Evolutionary conservation across 2,329 filamentous ascomycete species (phyloP).

Genomic region (Orbilia brochopaga): DNA sequence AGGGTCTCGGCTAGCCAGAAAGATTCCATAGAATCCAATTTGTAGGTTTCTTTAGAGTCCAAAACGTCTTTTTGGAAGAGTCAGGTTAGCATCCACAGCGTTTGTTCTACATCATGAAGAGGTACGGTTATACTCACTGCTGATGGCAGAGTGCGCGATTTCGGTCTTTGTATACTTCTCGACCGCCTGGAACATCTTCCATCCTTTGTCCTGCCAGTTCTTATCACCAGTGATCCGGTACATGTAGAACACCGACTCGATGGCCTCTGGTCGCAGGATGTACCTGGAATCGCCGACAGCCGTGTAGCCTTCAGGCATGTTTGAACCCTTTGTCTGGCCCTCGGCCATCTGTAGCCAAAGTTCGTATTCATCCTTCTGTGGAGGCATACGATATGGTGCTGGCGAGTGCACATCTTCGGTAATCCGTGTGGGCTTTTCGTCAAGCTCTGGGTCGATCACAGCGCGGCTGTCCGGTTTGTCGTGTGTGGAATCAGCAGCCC

Average conservation of each 20-base stretch:
- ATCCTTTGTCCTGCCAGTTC: slow-evolving; percentile 78
- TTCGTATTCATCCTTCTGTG: slow-evolving; percentile 33
- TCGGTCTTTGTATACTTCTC: slow-evolving; percentile 70
- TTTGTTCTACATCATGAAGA: not conserved
- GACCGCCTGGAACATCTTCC: slow-evolving; percentile 81
- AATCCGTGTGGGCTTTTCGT: slow-evolving; percentile 17
- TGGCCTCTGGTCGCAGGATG: slow-evolving; percentile 75
- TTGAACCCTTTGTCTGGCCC: slow-evolving; percentile 46
- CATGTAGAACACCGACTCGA: slow-evolving; percentile 80
- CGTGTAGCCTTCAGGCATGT: slow-evolving; percentile 51
- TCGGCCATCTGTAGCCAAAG: slow-evolving; percentile 17
- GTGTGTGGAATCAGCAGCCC: not conserved
- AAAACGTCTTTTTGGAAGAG: slow-evolving; percentile 17
- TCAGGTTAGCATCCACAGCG: slow-evolving; percentile 9
- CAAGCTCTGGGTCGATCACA: slow-evolving; percentile 1
- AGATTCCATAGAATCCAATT: slow-evolving; percentile 76
- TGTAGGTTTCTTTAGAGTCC: slow-evolving; percentile 48
- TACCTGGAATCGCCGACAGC: slow-evolving; percentile 60
- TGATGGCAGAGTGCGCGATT: slow-evolving; percentile 73
- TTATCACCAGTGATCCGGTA: slow-evolving; percentile 85
- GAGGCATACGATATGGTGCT: not conserved
- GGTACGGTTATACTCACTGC: slow-evolving; percentile 55
- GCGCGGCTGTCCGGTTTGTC: slow-evolving; percentile 5
- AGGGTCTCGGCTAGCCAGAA: slow-evolving; percentile 91
- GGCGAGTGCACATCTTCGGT: slow-evolving; percentile 3